Percentiles rank a stretch among this genome's conserved stretches.
Conservation (phyloP, 208 protist species). For the Wallacemonas sp. region DNA sequence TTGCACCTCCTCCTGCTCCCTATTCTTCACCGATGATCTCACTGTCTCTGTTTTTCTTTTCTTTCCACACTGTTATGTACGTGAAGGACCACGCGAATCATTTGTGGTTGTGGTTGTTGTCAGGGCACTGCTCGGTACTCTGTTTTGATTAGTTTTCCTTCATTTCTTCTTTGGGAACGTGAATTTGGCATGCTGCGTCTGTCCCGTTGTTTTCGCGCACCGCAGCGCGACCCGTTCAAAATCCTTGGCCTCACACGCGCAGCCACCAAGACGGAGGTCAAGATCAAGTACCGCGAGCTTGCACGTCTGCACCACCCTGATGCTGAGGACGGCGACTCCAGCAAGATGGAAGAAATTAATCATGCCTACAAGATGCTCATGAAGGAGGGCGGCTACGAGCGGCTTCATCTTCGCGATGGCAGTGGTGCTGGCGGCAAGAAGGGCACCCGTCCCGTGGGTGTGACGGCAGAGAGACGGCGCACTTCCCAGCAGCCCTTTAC, state of each 20-base stretch:
- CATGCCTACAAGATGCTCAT: slow-evolving; percentile 85
- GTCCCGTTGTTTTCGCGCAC: background rate
- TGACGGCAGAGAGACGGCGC: slow-evolving; percentile 24
- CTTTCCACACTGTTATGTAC: no score
- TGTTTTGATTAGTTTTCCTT: background rate
- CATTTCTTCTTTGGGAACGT: no score
- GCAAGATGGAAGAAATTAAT: slow-evolving; percentile 83
- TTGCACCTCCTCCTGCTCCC: no score
- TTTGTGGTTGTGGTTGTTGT: no score
- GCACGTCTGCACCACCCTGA: slow-evolving; percentile 86
- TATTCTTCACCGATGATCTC: no score
- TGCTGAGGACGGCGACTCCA: slow-evolving; percentile 52
- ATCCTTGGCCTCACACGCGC: slow-evolving; percentile 59
- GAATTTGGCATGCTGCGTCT: background rate
- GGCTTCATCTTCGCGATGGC: slow-evolving; percentile 41
- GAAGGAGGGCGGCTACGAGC: slow-evolving; percentile 83
- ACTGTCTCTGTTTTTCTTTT: no score
- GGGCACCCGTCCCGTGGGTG: slow-evolving; percentile 14
- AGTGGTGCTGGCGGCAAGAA: background rate
- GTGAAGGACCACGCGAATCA: no score
- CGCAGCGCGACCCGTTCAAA: slow-evolving; percentile 65
- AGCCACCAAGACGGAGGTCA: slow-evolving; percentile 81
- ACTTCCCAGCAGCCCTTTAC: slow-evolving; percentile 31
- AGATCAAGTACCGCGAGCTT: slow-evolving; percentile 82
- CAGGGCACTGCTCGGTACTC: background rate